phyloP scores from a whole-genome alignment of 2,329 filamentous ascomycete genomes.

The Calonectria naviculata region DNA sequence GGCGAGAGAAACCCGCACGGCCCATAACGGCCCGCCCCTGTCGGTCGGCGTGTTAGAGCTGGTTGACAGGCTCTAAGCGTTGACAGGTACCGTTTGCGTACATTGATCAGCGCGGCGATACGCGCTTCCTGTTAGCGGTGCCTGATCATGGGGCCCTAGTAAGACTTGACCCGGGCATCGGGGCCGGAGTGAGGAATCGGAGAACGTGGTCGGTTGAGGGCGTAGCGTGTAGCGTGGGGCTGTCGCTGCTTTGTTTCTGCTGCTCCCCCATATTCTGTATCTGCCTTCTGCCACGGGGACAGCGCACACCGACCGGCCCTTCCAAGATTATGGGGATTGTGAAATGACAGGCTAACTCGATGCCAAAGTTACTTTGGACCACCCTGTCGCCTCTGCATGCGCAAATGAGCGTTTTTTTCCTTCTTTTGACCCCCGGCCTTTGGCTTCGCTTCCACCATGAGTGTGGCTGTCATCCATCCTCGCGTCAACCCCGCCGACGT shows the following conservation, averaged over 20 bases:
- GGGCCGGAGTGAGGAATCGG: conserved; percentile 18
- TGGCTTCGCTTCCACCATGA: background rate
- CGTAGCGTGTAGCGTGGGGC: background rate
- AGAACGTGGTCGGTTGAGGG: background rate
- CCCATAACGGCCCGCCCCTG: conserved; percentile 16
- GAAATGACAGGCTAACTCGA: background rate
- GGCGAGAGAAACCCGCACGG: background rate
- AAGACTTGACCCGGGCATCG: conserved; percentile 23
- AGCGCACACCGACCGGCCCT: background rate
- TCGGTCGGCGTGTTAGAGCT: background rate
- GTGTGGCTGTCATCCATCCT: conserved; percentile 7
- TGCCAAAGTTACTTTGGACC: background rate
- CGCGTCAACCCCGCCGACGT: conserved; percentile 22
- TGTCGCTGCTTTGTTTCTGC: background rate
- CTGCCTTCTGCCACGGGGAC: background rate
- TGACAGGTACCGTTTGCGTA: background rate
- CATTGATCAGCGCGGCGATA: background rate
- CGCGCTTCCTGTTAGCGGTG: background rate
- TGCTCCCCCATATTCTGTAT: background rate
- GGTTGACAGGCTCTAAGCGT: background rate
- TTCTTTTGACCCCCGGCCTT: background rate
- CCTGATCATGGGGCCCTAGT: background rate
- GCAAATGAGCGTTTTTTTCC: background rate
- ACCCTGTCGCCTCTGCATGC: background rate
- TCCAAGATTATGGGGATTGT: background rate